Conservation (phyloP, 176 grass and related monocot species). For the Oryza longistaminata region DNA sequence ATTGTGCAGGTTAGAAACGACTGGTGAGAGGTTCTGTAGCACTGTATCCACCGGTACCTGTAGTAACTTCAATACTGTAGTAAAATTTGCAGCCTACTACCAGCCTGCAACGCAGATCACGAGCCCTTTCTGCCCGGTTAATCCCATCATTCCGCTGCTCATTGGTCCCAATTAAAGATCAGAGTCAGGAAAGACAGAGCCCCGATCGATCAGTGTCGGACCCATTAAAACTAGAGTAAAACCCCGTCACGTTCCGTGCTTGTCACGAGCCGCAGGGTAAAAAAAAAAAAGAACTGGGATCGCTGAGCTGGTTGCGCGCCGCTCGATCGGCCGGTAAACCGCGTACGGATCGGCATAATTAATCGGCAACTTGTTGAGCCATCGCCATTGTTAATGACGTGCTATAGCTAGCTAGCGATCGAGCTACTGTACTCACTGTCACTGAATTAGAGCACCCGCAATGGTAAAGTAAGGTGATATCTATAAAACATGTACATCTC, state of each 20-base stretch:
- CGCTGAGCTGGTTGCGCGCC: background rate
- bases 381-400: background rate
- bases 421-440: too few species aligned
- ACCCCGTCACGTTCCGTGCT: background rate
- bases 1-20: background rate
- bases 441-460: too few species aligned
- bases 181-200: background rate
- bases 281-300: background rate
- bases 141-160: slow-evolving; percentile 39
- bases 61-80: background rate
- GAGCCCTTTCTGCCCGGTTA: slow-evolving; percentile 34
- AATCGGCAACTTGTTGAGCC: background rate
- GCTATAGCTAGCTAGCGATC: background rate
- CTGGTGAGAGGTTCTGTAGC: background rate
- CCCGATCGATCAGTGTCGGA: slow-evolving; percentile 18
- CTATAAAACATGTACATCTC: too few species aligned
- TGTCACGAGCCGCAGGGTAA: background rate
- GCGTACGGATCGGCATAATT: background rate
- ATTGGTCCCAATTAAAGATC: slow-evolving; percentile 35
- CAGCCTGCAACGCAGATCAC: slow-evolving; percentile 13
- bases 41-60: background rate
- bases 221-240: background rate
- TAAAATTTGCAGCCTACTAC: background rate
- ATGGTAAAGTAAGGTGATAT: too few species aligned
- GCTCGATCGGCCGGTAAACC: background rate